phyloP scores from a whole-genome alignment of 192 early-diverging fungal species.

The Backusella tuberculispora region DNA sequence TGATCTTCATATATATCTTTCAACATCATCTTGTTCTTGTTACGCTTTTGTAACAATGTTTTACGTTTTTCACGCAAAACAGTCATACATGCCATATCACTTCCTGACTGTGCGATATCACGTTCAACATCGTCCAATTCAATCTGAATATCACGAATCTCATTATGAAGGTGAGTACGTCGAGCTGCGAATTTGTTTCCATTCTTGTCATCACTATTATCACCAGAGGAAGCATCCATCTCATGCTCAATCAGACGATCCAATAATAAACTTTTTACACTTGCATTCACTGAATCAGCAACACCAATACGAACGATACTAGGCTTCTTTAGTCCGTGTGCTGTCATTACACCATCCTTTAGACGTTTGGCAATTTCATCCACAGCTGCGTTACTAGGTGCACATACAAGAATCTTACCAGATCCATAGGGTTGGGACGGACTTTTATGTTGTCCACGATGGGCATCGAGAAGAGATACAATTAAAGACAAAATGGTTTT shows the following conservation, averaged over 20 bases:
- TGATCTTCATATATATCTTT: slow-evolving; percentile 35
- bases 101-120: slow-evolving; percentile 43
- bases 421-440: neutral
- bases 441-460: slow-evolving; percentile 23
- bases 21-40: slow-evolving; percentile 28
- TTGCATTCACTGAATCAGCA: slow-evolving; percentile 69
- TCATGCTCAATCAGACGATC: slow-evolving; percentile 72
- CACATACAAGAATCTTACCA: slow-evolving; percentile 80
- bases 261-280: slow-evolving; percentile 72
- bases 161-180: slow-evolving; percentile 41
- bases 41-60: slow-evolving; percentile 27
- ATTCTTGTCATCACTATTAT: slow-evolving; percentile 29
- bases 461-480: slow-evolving; percentile 60
- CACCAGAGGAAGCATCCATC: slow-evolving; percentile 42
- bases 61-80: slow-evolving; percentile 26
- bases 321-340: slow-evolving; percentile 62
- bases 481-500: slow-evolving; percentile 89
- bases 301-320: slow-evolving; percentile 87
- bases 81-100: slow-evolving; percentile 39
- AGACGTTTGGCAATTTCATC: slow-evolving; percentile 94
- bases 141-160: slow-evolving; percentile 44
- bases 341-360: slow-evolving; percentile 70
- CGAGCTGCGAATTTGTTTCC: slow-evolving; percentile 12
- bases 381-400: slow-evolving; percentile 95
- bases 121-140: slow-evolving; percentile 48